Evolutionary conservation across 257 asterid species (phyloP), one percentile per base, ranked within the genome.

Genomic region (Rhazya stricta): DNA sequence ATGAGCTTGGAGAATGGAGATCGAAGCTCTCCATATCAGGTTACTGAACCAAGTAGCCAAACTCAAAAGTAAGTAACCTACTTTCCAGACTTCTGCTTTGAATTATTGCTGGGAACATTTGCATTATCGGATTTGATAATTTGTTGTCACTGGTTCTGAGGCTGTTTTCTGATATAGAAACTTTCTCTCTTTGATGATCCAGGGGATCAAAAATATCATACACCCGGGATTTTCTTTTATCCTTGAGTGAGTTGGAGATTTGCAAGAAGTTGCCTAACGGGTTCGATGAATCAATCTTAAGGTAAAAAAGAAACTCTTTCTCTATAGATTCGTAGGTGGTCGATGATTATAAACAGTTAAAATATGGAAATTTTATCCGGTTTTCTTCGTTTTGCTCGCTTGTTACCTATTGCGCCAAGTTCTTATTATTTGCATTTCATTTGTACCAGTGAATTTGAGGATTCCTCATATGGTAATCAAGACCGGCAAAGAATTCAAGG

Each of bases 221-320:
- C 73, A 74, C 93, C 41, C 84, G 97, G 77, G 89, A 93, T 81
- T 87, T 86, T 77, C 88, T 93, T 51, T 72, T 93, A 83, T 89
- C 96, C 73, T 74, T 89, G 56, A 77, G 89, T 60, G 78, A 83
- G 75, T 80, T 85, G 90, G 96, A 91, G 81, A 73, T 78, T 79
- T 91, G 97, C 87, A 85, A 85, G 89, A 91, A 85, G 86, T 83
- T 91, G 73, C 97, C 98, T 21, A 81, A 83, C 78, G 91, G 86
- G 41, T 85, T 89, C 72, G 88, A 83, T 62, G 83, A 80, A 76
- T 86, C 91, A 30, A 46, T 87, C 72, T 67, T 77, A 41, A 87
- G 97, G 98, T 93, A 79, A 73, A 15, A 15, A 46, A 70, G 69
- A 50, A 67, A 8, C 34, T 34, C 25, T 63, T 34, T 57, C 68